These are phyloP conservation scores for Puccinia horiana DNA, from an alignment of 1,284 basidiomycete genomes.

Conservation along the genomic window DNA sequence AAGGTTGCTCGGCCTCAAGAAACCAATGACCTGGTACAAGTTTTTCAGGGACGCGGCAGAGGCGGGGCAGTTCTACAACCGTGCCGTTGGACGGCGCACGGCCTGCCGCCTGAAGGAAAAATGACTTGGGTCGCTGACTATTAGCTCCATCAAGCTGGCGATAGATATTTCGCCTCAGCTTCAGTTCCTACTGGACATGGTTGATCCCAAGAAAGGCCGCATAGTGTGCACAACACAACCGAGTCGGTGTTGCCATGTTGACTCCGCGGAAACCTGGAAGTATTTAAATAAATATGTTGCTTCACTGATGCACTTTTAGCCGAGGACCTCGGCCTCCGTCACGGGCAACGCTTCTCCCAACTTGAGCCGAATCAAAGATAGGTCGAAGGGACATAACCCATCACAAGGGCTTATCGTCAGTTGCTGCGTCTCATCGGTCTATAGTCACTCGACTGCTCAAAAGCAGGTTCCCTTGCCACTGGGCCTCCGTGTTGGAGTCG, in stretches of 20 bases:
- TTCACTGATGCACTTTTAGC: neutral
- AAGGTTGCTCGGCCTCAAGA: too few species aligned
- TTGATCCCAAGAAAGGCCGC: too few species aligned
- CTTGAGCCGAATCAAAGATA: neutral
- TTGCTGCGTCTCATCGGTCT: slow-evolving; percentile 10
- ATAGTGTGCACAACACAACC: neutral
- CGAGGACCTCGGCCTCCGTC: neutral
- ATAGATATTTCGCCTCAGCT: too few species aligned
- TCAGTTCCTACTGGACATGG: too few species aligned
- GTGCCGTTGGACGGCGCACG: too few species aligned
- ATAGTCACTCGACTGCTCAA: neutral
- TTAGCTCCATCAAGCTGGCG: too few species aligned
- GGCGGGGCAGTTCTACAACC: too few species aligned
- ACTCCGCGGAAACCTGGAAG: neutral
- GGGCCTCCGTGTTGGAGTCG: neutral
- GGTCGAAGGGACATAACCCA: neutral
- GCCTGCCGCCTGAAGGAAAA: too few species aligned
- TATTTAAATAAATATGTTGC: neutral
- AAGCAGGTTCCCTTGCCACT: neutral
- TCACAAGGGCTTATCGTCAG: neutral
- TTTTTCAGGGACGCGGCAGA: too few species aligned
- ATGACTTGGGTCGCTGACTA: too few species aligned
- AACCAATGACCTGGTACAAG: too few species aligned
- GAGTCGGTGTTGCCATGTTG: slow-evolving; percentile 2
- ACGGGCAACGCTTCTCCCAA: neutral